Evolutionary conservation across 768 basidiomycete species (phyloP), one percentile per base, ranked within the genome.

Genomic region (Pulveroboletus sp.): DNA sequence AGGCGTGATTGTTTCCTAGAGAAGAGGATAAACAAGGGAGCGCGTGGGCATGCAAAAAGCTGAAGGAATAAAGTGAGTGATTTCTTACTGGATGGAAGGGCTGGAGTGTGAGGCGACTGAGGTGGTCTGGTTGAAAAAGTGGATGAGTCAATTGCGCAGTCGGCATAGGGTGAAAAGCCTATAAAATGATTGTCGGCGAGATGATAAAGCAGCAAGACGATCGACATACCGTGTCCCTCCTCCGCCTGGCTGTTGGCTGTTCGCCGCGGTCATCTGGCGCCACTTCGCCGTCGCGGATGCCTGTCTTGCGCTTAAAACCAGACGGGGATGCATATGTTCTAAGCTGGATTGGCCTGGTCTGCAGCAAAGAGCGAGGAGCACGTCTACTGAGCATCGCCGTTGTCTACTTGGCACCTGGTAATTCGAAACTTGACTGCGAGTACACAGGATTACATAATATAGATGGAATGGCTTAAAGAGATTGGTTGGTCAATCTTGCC

Each of bases 151-250:
- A 54, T 44, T 71, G 68, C 1, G 55, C 57, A 10, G 57, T 58
- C 0, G 76, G 61, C 64, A 81, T 60, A 5, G 76, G 67, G 39
- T 69, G 59, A 55, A 78, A 80, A 15, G 71, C 65, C 79, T 81
- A 21, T 10, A 17, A 10, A 48, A 17, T 0, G 8, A 24, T 3
- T 11, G 40, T 58, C 21, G 44, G 39, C 3, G 14, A 33, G 43
- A 40, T 11, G 38, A 15, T 36, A 26, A 41, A 28, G 13, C 3
- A 13, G 43, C 21, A 27, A 42, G 18, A 50, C 5, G 8, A 36
- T 7, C 8, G 7, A 13, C 52, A 6, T 45, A 54, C 61, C 26
- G 61, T 63, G 51, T 63, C 61, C 49, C 57, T 62, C 47, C 54
- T 63, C 49, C 61, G 54, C 32, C 63, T 60, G 31, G 46, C 43